A percentile compares a stretch with the other conserved stretches of the same genome.
Evolutionary conservation across 495 filamentous ascomycete genomes (phyloP).

Genomic region (Penicillium antarcticum): DNA sequence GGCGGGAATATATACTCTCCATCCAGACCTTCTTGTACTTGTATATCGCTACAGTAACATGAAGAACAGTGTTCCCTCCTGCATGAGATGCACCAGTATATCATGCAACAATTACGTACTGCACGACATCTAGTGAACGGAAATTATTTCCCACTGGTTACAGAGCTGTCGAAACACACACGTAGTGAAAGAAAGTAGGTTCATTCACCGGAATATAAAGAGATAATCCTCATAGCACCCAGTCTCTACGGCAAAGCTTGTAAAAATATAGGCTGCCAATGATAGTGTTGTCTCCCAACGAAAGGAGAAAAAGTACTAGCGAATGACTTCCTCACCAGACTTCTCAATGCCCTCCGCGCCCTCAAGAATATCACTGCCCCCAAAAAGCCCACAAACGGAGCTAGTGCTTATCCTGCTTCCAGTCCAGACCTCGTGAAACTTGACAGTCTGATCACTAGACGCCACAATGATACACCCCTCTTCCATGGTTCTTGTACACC

Average conservation of each 20-base stretch:
- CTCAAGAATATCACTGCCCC: constrained; percentile 87
- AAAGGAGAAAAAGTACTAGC: constrained; percentile 12
- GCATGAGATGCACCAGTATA: too few species aligned
- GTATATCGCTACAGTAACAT: too few species aligned
- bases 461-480: constrained; percentile 95
- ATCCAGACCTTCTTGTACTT: too few species aligned
- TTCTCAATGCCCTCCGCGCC: constrained; percentile 80
- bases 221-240: not conserved
- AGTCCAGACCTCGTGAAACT: constrained; percentile 94
- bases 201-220: constrained; percentile 1
- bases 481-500: constrained; percentile 58
- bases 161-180: not conserved
- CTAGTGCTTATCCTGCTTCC: constrained; percentile 55
- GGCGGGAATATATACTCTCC: too few species aligned
- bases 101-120: too few species aligned
- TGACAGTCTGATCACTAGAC: constrained; percentile 88
- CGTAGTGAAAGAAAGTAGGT: not conserved
- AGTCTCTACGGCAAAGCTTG: not conserved
- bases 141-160: too few species aligned
- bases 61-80: too few species aligned
- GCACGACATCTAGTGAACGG: too few species aligned
- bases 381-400: constrained; percentile 64
- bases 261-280: constrained; percentile 4
- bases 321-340: constrained; percentile 53
- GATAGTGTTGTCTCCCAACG: not conserved